Evolutionary conservation across 1,284 basidiomycete species (phyloP), one percentile per base, ranked within the genome.

Genomic region (Mycena sp.): DNA sequence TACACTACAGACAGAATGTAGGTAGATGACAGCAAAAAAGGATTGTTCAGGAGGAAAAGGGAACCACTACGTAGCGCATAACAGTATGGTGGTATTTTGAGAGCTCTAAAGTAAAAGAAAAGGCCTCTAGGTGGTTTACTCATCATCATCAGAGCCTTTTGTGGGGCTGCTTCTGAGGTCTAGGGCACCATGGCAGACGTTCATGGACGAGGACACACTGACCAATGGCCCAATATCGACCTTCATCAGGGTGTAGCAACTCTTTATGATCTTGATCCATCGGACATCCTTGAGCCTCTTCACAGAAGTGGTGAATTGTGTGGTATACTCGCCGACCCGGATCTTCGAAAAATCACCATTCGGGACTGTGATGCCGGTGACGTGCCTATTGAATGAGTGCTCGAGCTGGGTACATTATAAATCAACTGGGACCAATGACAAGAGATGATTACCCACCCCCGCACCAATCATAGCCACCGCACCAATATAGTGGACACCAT

Each of bases 81-180:
- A 17, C 19, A 12, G 38, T n/a, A 17, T 6, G 16, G 6, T 23
- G 14, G 7, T 23, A 7, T 23, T 23, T 25, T 43, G 41, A 43
- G 25, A 16, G 21, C 11, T n/a, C 11, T 6, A n/a, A n/a, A n/a
- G n/a, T n/a, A 11, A 41, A n/a, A 6, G 19, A 23, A 25, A 25
- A 43, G 7, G 14, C 38, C 19, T 10, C 25, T 23, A 23, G 25
- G 19, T 16, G 11, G 19, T 21, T 21, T 45, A 19, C 7, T 46
- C 25, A 10, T 56, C 54, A n/a, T 38, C 30, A 26, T 56, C 44
- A 4, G 17, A 28, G 26, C 28, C 40, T 30, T 56, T 56, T 3
- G n/a, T n/a, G 0, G 54, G 44, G 35, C 54, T 48, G 35, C 54
- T 56, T 16, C 54, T 45, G 35, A 56, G 54, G 9, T 12, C 32